A percentile compares a stretch with the other conserved stretches of the same genome.
phyloP scores from a whole-genome alignment of 805 yeast species.

The Candida schatavii region DNA sequence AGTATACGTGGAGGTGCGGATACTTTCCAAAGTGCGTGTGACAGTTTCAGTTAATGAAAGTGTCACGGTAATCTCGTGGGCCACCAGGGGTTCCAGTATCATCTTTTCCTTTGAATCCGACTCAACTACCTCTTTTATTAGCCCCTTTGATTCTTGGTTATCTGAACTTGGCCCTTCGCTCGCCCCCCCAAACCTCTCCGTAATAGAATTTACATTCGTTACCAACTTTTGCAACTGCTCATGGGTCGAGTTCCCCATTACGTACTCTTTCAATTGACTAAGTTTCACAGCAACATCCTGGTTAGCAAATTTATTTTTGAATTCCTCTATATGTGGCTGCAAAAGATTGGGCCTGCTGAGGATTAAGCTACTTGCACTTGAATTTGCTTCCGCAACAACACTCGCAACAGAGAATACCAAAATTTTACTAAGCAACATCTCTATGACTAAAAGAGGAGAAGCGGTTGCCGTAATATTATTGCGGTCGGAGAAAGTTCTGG shows the following conservation, averaged over 20 bases:
- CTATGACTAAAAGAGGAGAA: too few species aligned
- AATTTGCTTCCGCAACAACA: too few species aligned
- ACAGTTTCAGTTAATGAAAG: slow-evolving; percentile 2
- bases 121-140: background rate
- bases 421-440: too few species aligned
- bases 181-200: background rate
- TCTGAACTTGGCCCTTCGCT: background rate
- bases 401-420: too few species aligned
- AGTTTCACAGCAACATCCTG: slow-evolving; percentile 6
- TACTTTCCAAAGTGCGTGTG: background rate
- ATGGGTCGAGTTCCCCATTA: background rate
- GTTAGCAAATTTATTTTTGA: slow-evolving; percentile 6
- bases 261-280: slow-evolving; percentile 4
- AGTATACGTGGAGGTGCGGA: background rate
- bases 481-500: too few species aligned
- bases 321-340: slow-evolving; percentile 9
- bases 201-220: too few species aligned
- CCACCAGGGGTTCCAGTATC: background rate
- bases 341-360: too few species aligned
- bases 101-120: background rate
- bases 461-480: too few species aligned
- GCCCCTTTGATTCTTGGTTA: background rate
- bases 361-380: too few species aligned
- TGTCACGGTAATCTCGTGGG: slow-evolving; percentile 1
- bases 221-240: background rate